These are phyloP conservation scores for Aquilaria sinensis DNA, from an alignment of 345 rosid genomes.

Conservation along the genomic window DNA sequence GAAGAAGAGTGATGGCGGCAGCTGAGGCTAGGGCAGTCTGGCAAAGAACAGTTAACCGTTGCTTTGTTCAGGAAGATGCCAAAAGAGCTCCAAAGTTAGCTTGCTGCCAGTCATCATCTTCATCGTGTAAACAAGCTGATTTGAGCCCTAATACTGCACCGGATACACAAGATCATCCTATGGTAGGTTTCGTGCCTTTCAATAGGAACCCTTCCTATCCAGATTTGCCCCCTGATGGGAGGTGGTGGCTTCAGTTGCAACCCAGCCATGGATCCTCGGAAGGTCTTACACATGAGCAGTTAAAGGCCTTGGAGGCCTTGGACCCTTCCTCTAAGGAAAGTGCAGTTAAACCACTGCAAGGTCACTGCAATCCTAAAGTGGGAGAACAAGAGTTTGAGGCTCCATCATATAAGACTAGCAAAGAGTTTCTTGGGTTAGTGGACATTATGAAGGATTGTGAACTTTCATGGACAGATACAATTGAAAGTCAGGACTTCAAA, in stretches of 20 bases:
- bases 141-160: constrained; percentile 36
- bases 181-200: constrained; percentile 49
- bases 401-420: constrained; percentile 12
- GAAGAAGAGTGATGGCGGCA: constrained; percentile 60
- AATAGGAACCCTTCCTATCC: constrained; percentile 41
- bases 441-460: constrained; percentile 34
- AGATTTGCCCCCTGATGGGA: constrained; percentile 41
- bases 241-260: constrained; percentile 75
- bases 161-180: constrained; percentile 36
- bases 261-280: constrained; percentile 53
- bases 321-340: constrained; percentile 20
- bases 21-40: constrained; percentile 90
- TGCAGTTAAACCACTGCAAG: not conserved
- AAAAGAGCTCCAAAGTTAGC: constrained; percentile 95
- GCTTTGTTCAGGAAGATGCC: constrained; percentile 97
- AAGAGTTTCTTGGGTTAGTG: constrained; percentile 35
- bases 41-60: constrained; percentile 92
- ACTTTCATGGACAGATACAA: constrained; percentile 28
- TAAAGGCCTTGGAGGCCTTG: constrained; percentile 34
- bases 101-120: constrained; percentile 72
- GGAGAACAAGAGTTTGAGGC: constrained; percentile 1
- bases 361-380: too few species aligned
- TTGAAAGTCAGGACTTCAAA: constrained; percentile 25
- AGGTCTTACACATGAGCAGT: constrained; percentile 40
- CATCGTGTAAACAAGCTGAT: constrained; percentile 47